Evolutionary conservation across 129 eudicot genomes (phyloP).

Genomic region (Lactuca saligna): DNA sequence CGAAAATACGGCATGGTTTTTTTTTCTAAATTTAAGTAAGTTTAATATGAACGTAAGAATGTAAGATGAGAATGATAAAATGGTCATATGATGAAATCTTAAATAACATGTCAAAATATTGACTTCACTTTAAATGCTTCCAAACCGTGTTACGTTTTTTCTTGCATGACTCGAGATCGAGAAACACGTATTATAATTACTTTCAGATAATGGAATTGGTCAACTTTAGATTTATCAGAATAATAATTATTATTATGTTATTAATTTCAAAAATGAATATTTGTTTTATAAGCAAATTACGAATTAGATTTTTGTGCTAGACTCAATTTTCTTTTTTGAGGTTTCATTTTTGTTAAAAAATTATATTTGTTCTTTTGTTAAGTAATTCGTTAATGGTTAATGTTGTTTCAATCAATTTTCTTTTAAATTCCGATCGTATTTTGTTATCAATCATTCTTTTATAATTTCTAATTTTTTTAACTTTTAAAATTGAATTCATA

Average conservation of each 20-base stretch:
- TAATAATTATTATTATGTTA: neutral
- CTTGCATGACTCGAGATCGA: constrained; percentile 1
- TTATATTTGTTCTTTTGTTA: too few species aligned
- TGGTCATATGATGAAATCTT: neutral
- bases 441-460: too few species aligned
- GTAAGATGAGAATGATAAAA: neutral
- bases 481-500: too few species aligned
- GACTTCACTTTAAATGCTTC: constrained; percentile 7
- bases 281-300: too few species aligned
- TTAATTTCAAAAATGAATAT: neutral
- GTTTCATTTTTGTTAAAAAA: too few species aligned
- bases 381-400: too few species aligned
- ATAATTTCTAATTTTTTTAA: too few species aligned
- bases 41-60: constrained; percentile 11
- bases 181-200: neutral
- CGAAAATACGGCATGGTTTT: neutral
- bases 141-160: constrained; percentile 18
- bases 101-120: constrained; percentile 8
- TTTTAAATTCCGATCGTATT: too few species aligned
- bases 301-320: too few species aligned
- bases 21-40: neutral
- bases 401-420: too few species aligned
- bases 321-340: too few species aligned
- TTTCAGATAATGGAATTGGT: neutral
- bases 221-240: constrained; percentile 5